Evolutionary conservation across 768 basidiomycete genomes (phyloP).

Genomic region (Pulveroboletus frians): DNA sequence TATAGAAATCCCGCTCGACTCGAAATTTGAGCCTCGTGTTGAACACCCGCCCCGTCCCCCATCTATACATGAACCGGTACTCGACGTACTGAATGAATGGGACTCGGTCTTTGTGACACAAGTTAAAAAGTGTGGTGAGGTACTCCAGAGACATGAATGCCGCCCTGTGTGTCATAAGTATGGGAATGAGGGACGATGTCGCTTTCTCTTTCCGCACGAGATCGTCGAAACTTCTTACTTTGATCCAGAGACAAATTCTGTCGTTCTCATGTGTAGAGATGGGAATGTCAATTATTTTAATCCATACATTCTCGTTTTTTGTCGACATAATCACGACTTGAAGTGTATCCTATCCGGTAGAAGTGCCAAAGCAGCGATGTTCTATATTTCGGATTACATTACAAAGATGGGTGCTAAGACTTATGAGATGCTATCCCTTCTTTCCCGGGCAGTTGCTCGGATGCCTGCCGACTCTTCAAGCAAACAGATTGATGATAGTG

Average conservation of each 20-base stretch:
- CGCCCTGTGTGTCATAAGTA: too few species aligned
- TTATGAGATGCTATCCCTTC: too few species aligned
- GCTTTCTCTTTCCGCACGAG: too few species aligned
- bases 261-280: constrained; percentile 18
- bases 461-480: too few species aligned
- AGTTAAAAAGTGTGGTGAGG: not conserved
- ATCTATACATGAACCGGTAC: too few species aligned
- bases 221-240: too few species aligned
- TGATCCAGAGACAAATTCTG: too few species aligned
- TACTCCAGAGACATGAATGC: too few species aligned
- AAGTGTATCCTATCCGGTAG: constrained; percentile 34
- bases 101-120: not conserved
- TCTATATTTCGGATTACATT: too few species aligned
- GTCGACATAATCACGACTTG: constrained; percentile 33
- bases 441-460: too few species aligned
- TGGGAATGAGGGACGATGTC: too few species aligned
- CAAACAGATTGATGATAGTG: not conserved
- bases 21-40: not conserved
- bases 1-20: not conserved
- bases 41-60: not conserved
- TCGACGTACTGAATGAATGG: not conserved
- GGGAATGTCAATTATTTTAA: constrained; percentile 30
- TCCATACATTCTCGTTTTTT: constrained; percentile 29
- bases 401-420: too few species aligned
- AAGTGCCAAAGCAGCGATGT: constrained; percentile 5